phyloP scores from a whole-genome alignment of 768 basidiomycete species.

The Lentinula sp. region DNA sequence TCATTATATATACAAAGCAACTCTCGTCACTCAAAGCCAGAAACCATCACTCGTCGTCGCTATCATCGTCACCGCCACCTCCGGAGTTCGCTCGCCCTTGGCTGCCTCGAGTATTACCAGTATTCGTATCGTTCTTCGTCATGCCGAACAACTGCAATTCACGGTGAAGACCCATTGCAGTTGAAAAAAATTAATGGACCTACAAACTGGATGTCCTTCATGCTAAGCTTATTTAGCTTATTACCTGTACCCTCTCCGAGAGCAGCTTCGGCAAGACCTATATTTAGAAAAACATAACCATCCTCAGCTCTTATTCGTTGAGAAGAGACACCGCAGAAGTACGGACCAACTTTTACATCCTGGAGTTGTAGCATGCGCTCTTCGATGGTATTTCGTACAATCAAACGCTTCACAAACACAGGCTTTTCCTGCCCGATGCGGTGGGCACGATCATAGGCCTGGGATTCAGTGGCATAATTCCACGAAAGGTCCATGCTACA shows the following conservation, averaged over 20 bases:
- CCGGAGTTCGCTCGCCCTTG: background rate
- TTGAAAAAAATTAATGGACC: constrained; percentile 11
- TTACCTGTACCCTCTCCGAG: constrained; percentile 62
- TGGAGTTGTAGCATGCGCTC: constrained; percentile 74
- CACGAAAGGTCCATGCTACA: constrained; percentile 65
- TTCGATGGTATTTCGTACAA: constrained; percentile 67
- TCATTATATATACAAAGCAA: constrained; percentile 2
- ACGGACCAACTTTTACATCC: constrained; percentile 53
- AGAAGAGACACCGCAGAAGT: background rate
- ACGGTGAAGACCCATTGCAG: background rate
- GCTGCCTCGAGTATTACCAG: background rate
- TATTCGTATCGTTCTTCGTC: constrained; percentile 7
- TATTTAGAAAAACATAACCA: background rate
- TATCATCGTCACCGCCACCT: background rate
- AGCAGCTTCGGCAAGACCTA: constrained; percentile 62
- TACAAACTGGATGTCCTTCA: constrained; percentile 64
- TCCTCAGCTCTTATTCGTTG: background rate
- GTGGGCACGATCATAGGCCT: constrained; percentile 63
- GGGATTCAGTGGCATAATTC: constrained; percentile 69
- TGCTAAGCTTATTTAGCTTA: constrained; percentile 59
- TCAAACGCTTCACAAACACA: constrained; percentile 62
- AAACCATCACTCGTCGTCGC: too few species aligned
- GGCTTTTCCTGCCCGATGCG: constrained; percentile 67
- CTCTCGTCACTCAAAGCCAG: too few species aligned
- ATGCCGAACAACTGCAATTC: constrained; percentile 33